A percentile compares a stretch with the other conserved stretches of the same genome.
These are phyloP conservation scores for Syncephalis fuscata DNA, from an alignment of 371 early-diverging fungal genomes.

Conservation along the genomic window DNA sequence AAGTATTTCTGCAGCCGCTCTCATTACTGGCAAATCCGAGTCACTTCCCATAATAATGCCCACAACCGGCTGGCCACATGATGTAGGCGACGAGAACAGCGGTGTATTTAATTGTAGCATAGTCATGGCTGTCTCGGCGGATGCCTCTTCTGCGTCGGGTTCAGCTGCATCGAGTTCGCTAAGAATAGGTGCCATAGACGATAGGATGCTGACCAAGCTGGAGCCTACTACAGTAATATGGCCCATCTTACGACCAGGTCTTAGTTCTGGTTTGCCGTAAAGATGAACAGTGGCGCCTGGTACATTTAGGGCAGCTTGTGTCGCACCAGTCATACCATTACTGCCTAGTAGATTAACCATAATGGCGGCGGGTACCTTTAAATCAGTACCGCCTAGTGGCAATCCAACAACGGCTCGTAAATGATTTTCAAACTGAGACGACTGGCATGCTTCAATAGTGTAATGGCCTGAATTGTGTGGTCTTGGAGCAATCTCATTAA, in stretches of 20 bases:
- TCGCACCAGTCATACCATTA: constrained; percentile 28
- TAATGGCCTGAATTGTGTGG: constrained; percentile 98
- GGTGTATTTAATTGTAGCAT: constrained; percentile 16
- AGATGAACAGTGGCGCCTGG: constrained; percentile 83
- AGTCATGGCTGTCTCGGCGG: constrained; percentile 11
- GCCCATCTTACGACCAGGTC: constrained; percentile 90
- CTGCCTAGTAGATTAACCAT: constrained; percentile 91
- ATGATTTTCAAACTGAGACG: constrained; percentile 95
- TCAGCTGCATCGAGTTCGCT: too few relatives aligned
- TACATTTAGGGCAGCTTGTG: constrained; percentile 45
- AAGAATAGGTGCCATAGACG: too few relatives aligned
- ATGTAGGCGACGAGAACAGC: constrained; percentile 9
- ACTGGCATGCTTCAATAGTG: constrained; percentile 91
- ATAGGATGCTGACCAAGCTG: constrained; percentile 14
- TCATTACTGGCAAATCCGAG: constrained; percentile 89
- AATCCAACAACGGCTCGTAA: constrained; percentile 82
- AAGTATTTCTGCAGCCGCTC: constrained; percentile 71
- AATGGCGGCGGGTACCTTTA: constrained; percentile 79
- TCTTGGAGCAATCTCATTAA: constrained; percentile 96
- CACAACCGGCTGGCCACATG: constrained; percentile 39
- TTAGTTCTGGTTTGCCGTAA: constrained; percentile 82
- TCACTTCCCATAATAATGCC: constrained; percentile 97
- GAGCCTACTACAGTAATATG: constrained; percentile 87
- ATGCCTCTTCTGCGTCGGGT: constrained; percentile 1
- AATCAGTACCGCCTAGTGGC: constrained; percentile 75